Evolutionary conservation across 345 rosid species (phyloP), one percentile per base, ranked within the genome.

Genomic region (Salix udensis): DNA sequence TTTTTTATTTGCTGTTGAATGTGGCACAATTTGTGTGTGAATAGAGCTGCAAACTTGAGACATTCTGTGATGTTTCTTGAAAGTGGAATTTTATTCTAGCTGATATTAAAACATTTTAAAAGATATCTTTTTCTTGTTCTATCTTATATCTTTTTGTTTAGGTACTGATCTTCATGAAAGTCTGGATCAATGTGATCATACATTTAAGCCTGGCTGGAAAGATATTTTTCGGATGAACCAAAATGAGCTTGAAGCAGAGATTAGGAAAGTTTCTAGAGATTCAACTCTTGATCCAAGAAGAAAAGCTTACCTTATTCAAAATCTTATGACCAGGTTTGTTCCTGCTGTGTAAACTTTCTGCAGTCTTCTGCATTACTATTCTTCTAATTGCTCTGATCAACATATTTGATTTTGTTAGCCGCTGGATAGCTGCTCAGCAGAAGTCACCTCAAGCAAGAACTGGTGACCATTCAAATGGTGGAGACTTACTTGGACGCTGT

Each of bases 381-480:
- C 76, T 77, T 60, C 75, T 58, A 15, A 39, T 70, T 48, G 40
- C 39, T 40, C 79, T 76, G 55, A 61, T 74, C n/a, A 71, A 15
- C 74, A 46, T 52, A 44, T 42, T 37, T 60, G 55, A 36, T 46
- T 73, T 65, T 89, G 76, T 69, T 81, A 91, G 96, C 78, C 94
- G 91, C 53, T 91, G 90, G 94, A 86, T 85, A 70, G 91, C 94
- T 69, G 86, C 91, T n/a, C 97, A 90, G 81, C 87, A 88, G 80
- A 84, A 87, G 77, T 80, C 78, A 26, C 84, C 87, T 53, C 90
- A 89, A 81, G 67, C 76, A 75, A 71, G 78, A 75, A n/a, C 80
- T 67, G 68, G 83, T 62, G 87, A 83, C 77, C 72, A 52, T 80
- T 87, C 82, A n/a, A 83, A 84, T 80, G 82, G 82, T 58, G 95